Percentiles rank a stretch among this genome's conserved stretches.
Evolutionary conservation across 352 stramenopile genomes (phyloP).

Genomic region (Phytophthora melonis): DNA sequence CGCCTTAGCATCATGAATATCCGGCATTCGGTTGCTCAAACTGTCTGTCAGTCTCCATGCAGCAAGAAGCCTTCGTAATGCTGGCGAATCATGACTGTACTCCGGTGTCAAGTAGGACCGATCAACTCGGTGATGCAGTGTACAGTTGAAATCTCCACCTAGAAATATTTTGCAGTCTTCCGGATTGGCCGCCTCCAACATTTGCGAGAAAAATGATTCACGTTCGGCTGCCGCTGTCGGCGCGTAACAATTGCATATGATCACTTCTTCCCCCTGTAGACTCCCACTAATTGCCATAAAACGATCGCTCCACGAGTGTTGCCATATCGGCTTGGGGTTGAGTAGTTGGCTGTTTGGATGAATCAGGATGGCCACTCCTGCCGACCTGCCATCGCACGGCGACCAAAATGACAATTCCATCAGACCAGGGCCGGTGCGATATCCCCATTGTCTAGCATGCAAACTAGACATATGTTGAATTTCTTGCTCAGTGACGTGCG

Average conservation of each 20-base stretch:
- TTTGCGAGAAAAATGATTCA: not conserved
- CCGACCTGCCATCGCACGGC: not conserved
- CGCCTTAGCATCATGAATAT: too few relatives aligned
- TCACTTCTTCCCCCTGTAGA: not conserved
- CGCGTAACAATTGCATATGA: not conserved
- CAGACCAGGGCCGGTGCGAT: not conserved
- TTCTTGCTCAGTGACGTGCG: not conserved
- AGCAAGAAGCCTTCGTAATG: not conserved
- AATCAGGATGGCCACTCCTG: not conserved
- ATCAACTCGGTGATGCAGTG: not conserved
- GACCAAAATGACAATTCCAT: not conserved
- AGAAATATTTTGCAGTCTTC: not conserved
- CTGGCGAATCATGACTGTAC: not conserved
- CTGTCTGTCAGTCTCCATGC: too few relatives aligned
- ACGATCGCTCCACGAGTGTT: not conserved
- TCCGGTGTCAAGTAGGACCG: not conserved
- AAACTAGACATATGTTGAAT: not conserved
- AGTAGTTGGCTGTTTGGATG: not conserved
- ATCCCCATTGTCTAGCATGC: not conserved
- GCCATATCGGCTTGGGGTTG: not conserved
- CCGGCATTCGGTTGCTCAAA: too few relatives aligned
- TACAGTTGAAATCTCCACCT: not conserved
- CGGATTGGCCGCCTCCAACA: not conserved
- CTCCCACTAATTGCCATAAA: not conserved
- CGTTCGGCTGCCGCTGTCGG: not conserved